Conservation (phyloP, 352 stramenopile species). For the Pythium aphanidermatum region DNA sequence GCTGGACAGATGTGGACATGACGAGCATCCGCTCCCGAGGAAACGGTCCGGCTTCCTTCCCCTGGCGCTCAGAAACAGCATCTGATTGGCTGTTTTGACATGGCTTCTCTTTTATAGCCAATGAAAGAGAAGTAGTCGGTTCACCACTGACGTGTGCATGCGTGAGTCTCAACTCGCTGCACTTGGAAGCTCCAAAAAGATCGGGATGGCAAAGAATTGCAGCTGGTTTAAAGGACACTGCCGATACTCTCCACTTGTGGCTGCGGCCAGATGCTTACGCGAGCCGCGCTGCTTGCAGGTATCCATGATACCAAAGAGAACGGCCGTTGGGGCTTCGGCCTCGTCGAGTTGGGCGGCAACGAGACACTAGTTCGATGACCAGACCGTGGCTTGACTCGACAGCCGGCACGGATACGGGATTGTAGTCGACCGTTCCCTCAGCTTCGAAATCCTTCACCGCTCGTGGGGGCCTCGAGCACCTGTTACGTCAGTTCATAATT, state of each 20-base stretch:
- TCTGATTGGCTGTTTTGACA: slow-evolving; percentile 12
- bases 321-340: too few species aligned
- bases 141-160: too few species aligned
- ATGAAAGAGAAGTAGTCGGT: slow-evolving; percentile 10
- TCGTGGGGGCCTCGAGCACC: too few species aligned
- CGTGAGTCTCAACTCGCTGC: too few species aligned
- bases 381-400: too few species aligned
- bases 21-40: slow-evolving; percentile 12
- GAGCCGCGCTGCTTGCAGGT: slow-evolving; percentile 3
- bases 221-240: slow-evolving; percentile 12
- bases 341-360: background rate
- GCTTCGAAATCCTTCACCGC: too few species aligned
- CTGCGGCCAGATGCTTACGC: slow-evolving; percentile 1
- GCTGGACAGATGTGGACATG: slow-evolving; percentile 6
- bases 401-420: too few species aligned
- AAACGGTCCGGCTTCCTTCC: slow-evolving; percentile 14
- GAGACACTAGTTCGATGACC: too few species aligned
- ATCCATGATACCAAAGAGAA: too few species aligned
- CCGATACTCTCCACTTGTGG: slow-evolving; percentile 4
- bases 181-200: background rate
- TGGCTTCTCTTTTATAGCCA: background rate
- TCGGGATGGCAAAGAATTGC: background rate
- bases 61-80: too few species aligned
- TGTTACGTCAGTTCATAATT: slow-evolving; percentile 15
- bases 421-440: too few species aligned